These are phyloP conservation scores for Mitragyna speciosa DNA, from an alignment of 257 asterid genomes.

Conservation along the genomic window DNA sequence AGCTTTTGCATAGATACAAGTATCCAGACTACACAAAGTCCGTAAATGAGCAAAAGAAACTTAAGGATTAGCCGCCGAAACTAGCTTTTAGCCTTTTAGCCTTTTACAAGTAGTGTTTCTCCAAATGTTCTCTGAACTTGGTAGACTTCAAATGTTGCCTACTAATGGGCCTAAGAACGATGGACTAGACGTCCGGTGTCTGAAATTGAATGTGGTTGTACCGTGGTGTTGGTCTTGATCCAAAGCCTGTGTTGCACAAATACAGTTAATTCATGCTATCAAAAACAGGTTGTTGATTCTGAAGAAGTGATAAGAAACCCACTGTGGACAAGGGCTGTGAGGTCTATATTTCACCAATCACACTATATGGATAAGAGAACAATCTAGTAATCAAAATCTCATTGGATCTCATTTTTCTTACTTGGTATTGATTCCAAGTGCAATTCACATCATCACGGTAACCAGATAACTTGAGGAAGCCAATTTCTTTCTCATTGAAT, in stretches of 20 bases:
- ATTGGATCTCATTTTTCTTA: constrained; percentile 40
- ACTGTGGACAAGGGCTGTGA: constrained; percentile 38
- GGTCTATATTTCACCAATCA: constrained; percentile 51
- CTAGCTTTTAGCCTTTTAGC: too few species aligned
- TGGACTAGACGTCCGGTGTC: too few species aligned
- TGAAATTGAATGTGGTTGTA: not conserved
- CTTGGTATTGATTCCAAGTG: constrained; percentile 25
- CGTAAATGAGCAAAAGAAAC: too few species aligned
- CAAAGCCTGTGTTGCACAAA: not conserved
- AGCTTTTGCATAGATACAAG: too few species aligned
- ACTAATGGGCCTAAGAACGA: too few species aligned
- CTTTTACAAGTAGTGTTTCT: too few species aligned
- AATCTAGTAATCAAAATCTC: constrained; percentile 44
- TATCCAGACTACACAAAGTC: too few species aligned
- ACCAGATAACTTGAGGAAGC: not conserved
- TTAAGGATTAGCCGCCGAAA: too few species aligned
- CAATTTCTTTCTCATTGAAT: not conserved
- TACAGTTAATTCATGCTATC: too few species aligned
- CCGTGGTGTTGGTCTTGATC: not conserved
- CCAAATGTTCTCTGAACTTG: too few species aligned
- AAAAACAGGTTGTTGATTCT: not conserved
- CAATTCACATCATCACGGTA: constrained; percentile 5
- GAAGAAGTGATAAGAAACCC: constrained; percentile 52
- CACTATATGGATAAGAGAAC: constrained; percentile 58
- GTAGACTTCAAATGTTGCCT: too few species aligned